Base-by-base conservation (phyloP, 495 filamentous ascomycete genomes). In the Penicillium ochrochloron region DNA sequence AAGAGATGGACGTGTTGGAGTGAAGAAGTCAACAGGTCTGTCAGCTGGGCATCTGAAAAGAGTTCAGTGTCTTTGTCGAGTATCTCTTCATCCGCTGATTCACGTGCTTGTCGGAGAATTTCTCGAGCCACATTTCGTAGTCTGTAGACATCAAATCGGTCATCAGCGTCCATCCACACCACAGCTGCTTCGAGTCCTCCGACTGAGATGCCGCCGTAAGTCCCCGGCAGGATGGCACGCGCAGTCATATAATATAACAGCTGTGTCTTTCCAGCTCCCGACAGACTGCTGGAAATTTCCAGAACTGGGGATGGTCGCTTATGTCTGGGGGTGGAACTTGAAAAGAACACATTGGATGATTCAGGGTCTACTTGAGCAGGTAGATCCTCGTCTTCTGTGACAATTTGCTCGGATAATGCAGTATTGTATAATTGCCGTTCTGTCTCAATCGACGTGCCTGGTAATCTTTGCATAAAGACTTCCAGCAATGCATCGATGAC, bases 131-230 rank as follows among this genome's bases (percentile, higher is more conserved):
- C 72, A 12, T 71, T 61, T 0, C 69, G 77, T 0, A 95, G 80
- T 12, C 87, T 82, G 15, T 82, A 71, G 12, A 86, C 79, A 34
- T 88, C 85, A 64, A 96, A 93, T 0, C 83, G 83, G 44, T 82
- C 81, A 48, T 92, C 88, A 0, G 88, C 80, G 66, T 97, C 93
- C 27, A 97, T 69, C 33, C 93, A 77, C 5, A 90, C 82, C 3
- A 94, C 82, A 2, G 90, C 82, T 19, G 85, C 83, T 27, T 76
- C 72, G 33, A 84, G 80, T n/a, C 86, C 88, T 37, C 69, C 61
- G 5, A 83, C 55, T 5, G 59, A 23, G 23, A 74, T 31, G n/a
- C 68, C 72, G 3, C 74, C 63, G 51, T 73, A 69, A 3, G 73
- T 71, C 2, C 75, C 44, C 2, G 89, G 84, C 10, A 95, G 77